Evolutionary conservation across 2,329 filamentous ascomycete genomes (phyloP).

Genomic region (Monilinia polystroma): DNA sequence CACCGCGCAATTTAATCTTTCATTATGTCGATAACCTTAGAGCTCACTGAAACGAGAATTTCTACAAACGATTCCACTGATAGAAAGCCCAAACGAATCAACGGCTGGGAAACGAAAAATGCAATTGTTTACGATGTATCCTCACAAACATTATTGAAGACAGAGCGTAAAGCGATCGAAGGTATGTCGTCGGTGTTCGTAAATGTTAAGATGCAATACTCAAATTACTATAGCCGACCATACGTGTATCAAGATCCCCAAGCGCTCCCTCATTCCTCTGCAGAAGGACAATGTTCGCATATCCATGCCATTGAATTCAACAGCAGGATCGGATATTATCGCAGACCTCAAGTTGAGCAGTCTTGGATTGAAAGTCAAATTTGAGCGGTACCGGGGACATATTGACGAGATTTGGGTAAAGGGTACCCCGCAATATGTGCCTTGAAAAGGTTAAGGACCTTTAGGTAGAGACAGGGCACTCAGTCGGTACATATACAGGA

Average conservation of each 20-base stretch:
- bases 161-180: conserved; percentile 2
- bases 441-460: background rate
- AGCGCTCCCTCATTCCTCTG: background rate
- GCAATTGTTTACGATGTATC: conserved; percentile 18
- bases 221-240: background rate
- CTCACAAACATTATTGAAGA: background rate
- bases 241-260: conserved; percentile 13
- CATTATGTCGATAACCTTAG: background rate
- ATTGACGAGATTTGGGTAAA: conserved; percentile 18
- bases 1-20: background rate
- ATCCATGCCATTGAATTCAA: conserved; percentile 8
- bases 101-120: conserved; percentile 2
- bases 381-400: conserved; percentile 10
- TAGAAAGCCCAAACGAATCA: conserved; percentile 7
- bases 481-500: background rate
- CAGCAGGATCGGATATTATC: conserved; percentile 1
- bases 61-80: background rate
- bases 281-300: conserved; percentile 12
- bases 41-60: background rate
- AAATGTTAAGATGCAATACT: background rate
- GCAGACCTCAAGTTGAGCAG: conserved; percentile 19
- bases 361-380: conserved; percentile 15
- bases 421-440: background rate
- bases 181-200: background rate
- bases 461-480: background rate